These are phyloP conservation scores for Hydnomerulius pinastri DNA, from an alignment of 768 basidiomycete genomes.

Conservation along the genomic window DNA sequence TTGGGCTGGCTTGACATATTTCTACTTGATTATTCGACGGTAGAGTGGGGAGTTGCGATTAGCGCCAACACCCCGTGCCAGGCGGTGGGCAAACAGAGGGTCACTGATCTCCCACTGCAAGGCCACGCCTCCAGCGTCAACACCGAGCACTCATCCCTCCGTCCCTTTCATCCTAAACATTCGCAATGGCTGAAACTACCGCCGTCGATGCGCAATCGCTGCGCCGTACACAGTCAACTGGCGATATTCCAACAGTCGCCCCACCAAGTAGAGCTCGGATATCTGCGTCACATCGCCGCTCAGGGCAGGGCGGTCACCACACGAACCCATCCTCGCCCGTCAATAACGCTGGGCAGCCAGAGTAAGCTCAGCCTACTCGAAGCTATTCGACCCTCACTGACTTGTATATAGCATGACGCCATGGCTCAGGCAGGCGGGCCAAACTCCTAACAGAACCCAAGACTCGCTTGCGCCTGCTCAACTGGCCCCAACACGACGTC, in stretches of 20 bases:
- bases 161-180: conserved; percentile 17
- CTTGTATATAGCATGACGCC: conserved; percentile 17
- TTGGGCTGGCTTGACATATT: not conserved
- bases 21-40: conserved; percentile 1
- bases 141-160: conserved; percentile 15
- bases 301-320: conserved; percentile 24
- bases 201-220: conserved; percentile 34
- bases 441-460: conserved; percentile 16
- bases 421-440: conserved; percentile 27
- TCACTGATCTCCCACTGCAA: conserved; percentile 11
- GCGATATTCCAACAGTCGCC: conserved; percentile 29
- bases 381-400: conserved; percentile 19
- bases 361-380: conserved; percentile 16
- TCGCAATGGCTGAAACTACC: conserved; percentile 29
- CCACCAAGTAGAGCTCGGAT: conserved; percentile 29
- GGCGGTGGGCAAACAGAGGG: conserved; percentile 14
- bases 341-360: conserved; percentile 14
- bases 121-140: conserved; percentile 34
- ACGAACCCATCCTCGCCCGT: conserved; percentile 19
- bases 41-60: conserved; percentile 14
- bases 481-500: conserved; percentile 6
- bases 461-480: not conserved
- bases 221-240: conserved; percentile 37
- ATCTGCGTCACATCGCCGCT: conserved; percentile 30
- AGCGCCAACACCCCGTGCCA: conserved; percentile 16